Evolutionary conservation across 495 filamentous ascomycete species (phyloP), one percentile per base, ranked within the genome.

Genomic region (Amphirosellinia nigrospora): DNA sequence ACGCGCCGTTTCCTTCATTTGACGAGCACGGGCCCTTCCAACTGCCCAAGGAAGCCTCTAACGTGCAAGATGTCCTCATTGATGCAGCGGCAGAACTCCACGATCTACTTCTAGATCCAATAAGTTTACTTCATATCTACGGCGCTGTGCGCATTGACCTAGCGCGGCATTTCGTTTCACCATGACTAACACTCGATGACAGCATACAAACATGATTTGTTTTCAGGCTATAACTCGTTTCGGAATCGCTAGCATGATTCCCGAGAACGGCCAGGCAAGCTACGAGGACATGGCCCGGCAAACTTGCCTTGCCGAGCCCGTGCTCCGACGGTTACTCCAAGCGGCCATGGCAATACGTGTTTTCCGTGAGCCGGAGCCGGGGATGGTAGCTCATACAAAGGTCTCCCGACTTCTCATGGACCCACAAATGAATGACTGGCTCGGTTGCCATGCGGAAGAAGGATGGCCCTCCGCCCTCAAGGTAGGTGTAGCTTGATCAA

Each of bases 341-440:
- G 80, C 81, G 69, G 84, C 82, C 3, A 84, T 86, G 71, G 82
- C 77, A 30, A 78, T 83, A 62, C 79, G 77, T 13, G 77, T 86
- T 15, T 87, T 87, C 74, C 67, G 70, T 10, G 84, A 86, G 68
- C 77, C 81, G 9, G 56, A 43, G 38, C 59, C 71, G 1, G 71
- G 68, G 2, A 52, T 71, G 34, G 65, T 75, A 7, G 71, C 38
- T 26, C 73, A 55, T 78, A 82, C 28, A 75, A 75, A 9, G 43
- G 78, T 11, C 72, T 87, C 50, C 1, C 78, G 73, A 58, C 26
- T 75, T 0, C 72, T 85, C 0, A 72, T 75, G 19, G 61, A 74
- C 38, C 45, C 69, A 0, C 7, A 65, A 0, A 66, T 80, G 65
- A 72, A 74, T 26, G 75, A 77, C 38, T 84, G 78, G 80, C 58